Evolutionary conservation across 164 flowering plant genomes (phyloP), one percentile per base, ranked within the genome.

Genomic region (Paratinospora sagittata): DNA sequence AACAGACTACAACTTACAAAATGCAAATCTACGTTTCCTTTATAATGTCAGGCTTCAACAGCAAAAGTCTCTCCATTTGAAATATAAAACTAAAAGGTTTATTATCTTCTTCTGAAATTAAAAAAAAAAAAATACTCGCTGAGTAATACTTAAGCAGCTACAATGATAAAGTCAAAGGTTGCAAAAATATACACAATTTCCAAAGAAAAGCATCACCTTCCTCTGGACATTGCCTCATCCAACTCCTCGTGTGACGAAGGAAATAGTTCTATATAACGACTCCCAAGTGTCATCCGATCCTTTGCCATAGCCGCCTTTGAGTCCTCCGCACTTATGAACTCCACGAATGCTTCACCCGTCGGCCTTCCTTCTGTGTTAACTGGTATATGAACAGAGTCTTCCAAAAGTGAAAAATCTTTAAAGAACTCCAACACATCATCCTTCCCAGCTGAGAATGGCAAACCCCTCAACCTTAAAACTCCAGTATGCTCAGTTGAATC

Each of bases 261-360:
- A 55, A 90, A 92, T 65, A 94, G 79, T 79, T 94, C 98, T 24
- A 94, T 85, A 52, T 94, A 94, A 58, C 98, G 97, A 78, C 85
- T 88, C 55, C 97, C 93, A 30, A 94, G 84, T 2, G 90, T 83
- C 97, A 80, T 94, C 73, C 97, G 81, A 72, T 94, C 98, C 76
- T 87, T 90, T 12, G 74, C 80, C 98, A 94, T 92, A 8, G 97
- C 97, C 17, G 88, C 93, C 76, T 80, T 94, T 14, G 97, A 88
- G 69, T 94, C 93, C 47, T 89, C 93, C 6, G 88, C 82, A 68
- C 78, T 84, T 7, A 78, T 74, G 83, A 94, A 94, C 84, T 94
- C 90, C 67, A 91, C 98, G 85, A 78, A 89, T 9, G 93, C 98
- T 80, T 94, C 98, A 47, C 98, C 97, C 27, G 92, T 83, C 6